Conservation (phyloP, 257 asterid genomes). For the Solanum boliviense region DNA sequence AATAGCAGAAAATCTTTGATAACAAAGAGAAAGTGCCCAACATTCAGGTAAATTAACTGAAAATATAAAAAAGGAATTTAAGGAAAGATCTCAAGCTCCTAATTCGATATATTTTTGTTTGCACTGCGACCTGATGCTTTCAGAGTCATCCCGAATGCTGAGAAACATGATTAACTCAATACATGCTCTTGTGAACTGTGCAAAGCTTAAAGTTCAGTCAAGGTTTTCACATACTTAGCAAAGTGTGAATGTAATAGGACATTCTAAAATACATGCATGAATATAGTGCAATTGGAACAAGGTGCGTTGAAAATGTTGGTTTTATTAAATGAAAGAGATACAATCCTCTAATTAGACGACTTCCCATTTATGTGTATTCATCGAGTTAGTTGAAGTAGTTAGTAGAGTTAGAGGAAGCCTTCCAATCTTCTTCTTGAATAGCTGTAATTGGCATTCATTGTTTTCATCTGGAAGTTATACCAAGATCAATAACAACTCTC, state of each 20-base stretch:
- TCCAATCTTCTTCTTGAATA: too few species aligned
- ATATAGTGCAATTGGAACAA: not conserved
- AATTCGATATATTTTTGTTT: not conserved
- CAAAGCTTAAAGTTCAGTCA: not conserved
- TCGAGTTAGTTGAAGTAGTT: not conserved
- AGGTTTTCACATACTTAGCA: not conserved
- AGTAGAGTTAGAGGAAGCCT: not conserved
- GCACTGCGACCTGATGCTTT: not conserved
- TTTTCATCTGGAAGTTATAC: too few species aligned
- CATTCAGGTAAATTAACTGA: not conserved
- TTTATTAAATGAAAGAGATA: not conserved
- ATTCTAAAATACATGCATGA: not conserved
- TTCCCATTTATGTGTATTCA: not conserved
- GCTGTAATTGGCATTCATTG: too few species aligned
- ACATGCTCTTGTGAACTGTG: not conserved
- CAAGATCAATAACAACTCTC: not conserved
- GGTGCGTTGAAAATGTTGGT: not conserved
- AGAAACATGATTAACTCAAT: not conserved
- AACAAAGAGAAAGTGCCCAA: not conserved
- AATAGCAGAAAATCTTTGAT: not conserved
- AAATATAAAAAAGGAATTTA: not conserved
- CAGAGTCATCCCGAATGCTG: not conserved
- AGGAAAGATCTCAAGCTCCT: not conserved
- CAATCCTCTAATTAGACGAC: not conserved
- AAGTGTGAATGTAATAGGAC: not conserved